Evolutionary conservation across 1,284 basidiomycete genomes (phyloP).

Genomic region (Baeospora myosura): DNA sequence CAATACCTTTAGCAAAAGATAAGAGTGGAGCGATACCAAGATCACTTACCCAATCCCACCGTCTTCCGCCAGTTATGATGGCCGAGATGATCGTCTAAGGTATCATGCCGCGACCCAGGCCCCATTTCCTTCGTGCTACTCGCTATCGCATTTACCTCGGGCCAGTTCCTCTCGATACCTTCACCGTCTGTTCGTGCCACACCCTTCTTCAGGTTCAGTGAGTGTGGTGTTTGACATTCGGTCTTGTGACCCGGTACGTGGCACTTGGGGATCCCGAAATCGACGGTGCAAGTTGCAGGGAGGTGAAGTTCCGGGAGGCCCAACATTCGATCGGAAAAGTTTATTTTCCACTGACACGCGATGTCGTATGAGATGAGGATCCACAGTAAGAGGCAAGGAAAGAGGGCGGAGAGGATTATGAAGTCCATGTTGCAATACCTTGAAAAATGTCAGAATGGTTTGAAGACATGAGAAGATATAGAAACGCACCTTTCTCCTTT

Average conservation of each 20-base stretch:
- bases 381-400: neutral
- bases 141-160: slow-evolving; percentile 7
- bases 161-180: slow-evolving; percentile 20
- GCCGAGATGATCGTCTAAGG: slow-evolving; percentile 22
- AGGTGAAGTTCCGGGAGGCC: too few species aligned
- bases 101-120: slow-evolving; percentile 18
- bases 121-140: slow-evolving; percentile 21
- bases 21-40: neutral
- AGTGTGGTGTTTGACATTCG: neutral
- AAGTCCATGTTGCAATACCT: slow-evolving; percentile 24
- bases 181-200: slow-evolving; percentile 22
- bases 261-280: slow-evolving; percentile 17
- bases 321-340: too few species aligned
- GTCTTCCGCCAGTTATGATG: slow-evolving; percentile 24
- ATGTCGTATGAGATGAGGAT: slow-evolving; percentile 19
- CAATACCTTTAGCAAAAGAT: neutral
- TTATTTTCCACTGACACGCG: too few species aligned
- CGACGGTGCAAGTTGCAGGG: too few species aligned
- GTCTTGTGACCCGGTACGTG: neutral
- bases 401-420: slow-evolving; percentile 11
- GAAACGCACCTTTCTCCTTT: slow-evolving; percentile 19
- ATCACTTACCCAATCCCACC: slow-evolving; percentile 10
- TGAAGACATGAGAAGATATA: neutral
- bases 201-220: slow-evolving; percentile 6
- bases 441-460: slow-evolving; percentile 7